phyloP scores from a whole-genome alignment of 2,329 filamentous ascomycete genomes.

The Lachnellula hyalina region DNA sequence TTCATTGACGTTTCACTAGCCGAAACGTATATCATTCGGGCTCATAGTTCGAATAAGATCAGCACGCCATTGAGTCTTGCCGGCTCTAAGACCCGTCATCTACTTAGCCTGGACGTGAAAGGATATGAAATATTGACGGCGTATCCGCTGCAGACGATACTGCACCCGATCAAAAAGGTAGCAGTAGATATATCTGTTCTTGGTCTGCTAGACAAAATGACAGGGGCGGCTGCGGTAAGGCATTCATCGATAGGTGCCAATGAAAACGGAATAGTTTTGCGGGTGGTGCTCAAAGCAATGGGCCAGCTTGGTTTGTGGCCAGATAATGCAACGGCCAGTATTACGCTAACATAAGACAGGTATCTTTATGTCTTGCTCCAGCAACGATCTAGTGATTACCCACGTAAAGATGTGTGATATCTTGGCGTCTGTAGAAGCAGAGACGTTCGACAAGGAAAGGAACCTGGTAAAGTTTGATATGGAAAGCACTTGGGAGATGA shows the following conservation, averaged over 20 bases:
- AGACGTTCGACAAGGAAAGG: neutral
- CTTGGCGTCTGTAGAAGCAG: neutral
- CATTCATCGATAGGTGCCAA: neutral
- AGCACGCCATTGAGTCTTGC: neutral
- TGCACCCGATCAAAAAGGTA: neutral
- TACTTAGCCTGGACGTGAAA: neutral
- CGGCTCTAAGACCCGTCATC: neutral
- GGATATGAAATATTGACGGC: slow-evolving; percentile 11
- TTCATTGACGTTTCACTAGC: neutral
- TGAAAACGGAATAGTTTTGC: neutral
- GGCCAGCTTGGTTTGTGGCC: neutral
- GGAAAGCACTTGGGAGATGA: neutral
- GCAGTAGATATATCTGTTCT: slow-evolving; percentile 4
- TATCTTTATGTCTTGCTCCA: neutral
- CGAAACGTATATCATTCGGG: slow-evolving; percentile 1
- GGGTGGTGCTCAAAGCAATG: slow-evolving; percentile 1
- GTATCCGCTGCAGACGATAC: slow-evolving; percentile 1
- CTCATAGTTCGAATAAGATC: slow-evolving; percentile 2
- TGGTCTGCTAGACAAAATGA: slow-evolving; percentile 8
- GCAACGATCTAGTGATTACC: neutral
- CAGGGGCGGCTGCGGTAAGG: slow-evolving; percentile 6
- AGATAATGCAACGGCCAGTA: neutral
- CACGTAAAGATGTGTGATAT: neutral
- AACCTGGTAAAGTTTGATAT: neutral
- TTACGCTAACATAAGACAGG: neutral